phyloP scores from a whole-genome alignment of 2,329 filamentous ascomycete species.

The Diaporthe australafricana region DNA sequence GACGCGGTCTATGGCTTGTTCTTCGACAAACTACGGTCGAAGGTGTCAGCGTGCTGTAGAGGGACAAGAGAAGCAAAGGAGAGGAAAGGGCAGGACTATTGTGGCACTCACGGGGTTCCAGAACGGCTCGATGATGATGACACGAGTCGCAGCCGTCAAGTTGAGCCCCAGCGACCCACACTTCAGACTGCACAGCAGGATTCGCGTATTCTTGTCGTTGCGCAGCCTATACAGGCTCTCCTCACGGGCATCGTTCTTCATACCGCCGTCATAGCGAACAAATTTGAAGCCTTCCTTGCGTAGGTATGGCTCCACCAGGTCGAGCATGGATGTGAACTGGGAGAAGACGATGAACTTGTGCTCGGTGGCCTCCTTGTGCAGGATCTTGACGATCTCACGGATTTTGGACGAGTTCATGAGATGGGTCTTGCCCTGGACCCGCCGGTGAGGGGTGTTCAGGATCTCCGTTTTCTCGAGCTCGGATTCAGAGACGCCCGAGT shows the following conservation, averaged over 20 bases:
- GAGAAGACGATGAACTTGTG: constrained; percentile 99
- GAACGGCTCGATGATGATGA: constrained; percentile 96
- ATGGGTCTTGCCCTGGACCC: constrained; percentile 41
- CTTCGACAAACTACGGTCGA: constrained; percentile 84
- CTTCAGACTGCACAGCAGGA: constrained; percentile 92
- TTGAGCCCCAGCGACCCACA: constrained; percentile 95
- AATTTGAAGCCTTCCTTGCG: constrained; percentile 79
- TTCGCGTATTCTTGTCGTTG: constrained; percentile 78
- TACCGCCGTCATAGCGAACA: constrained; percentile 92
- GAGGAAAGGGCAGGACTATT: neutral
- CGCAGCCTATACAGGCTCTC: constrained; percentile 83
- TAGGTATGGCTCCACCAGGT: constrained; percentile 94
- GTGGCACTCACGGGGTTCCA: constrained; percentile 87
- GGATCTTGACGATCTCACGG: constrained; percentile 82
- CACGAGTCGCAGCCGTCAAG: constrained; percentile 90
- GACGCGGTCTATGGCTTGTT: constrained; percentile 98
- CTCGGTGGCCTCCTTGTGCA: constrained; percentile 79
- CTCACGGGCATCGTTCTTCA: constrained; percentile 94
- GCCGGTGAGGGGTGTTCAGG: constrained; percentile 11
- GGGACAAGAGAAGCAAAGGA: neutral
- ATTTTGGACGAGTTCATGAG: constrained; percentile 89
- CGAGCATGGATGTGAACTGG: constrained; percentile 98
- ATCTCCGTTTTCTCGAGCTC: constrained; percentile 47
- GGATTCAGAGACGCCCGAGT: constrained; percentile 53
- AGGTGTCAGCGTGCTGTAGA: constrained; percentile 28